Conservation (phyloP, 208 protist genomes). For the Leishmania aethiopica region DNA sequence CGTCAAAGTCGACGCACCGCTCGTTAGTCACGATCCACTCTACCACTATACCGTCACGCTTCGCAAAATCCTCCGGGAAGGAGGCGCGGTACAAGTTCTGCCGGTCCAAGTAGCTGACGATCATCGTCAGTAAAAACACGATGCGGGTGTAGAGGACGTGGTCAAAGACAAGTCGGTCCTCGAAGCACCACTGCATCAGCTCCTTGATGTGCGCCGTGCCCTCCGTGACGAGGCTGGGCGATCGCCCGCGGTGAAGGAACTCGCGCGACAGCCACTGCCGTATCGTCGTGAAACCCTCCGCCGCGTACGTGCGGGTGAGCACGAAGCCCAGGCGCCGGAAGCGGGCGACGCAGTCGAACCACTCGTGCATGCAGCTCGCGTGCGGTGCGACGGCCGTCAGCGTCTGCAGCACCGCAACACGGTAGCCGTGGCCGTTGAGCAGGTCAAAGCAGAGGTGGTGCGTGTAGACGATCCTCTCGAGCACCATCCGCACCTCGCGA, state of each 20-base stretch:
- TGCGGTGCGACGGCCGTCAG: constrained; percentile 64
- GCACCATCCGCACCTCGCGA: constrained; percentile 69
- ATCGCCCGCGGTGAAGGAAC: constrained; percentile 68
- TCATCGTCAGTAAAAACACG: constrained; percentile 87
- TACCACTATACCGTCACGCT: constrained; percentile 88
- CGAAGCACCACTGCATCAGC: constrained; percentile 76
- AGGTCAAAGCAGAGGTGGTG: constrained; percentile 78
- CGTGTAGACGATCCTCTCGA: constrained; percentile 74
- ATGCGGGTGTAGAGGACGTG: constrained; percentile 90
- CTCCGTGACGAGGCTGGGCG: constrained; percentile 70
- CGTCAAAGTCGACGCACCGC: constrained; percentile 83
- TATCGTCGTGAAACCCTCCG: constrained; percentile 80
- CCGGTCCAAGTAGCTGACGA: constrained; percentile 89
- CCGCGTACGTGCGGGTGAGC: constrained; percentile 81
- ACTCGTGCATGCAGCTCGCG: constrained; percentile 63
- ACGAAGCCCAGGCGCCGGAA: constrained; percentile 81
- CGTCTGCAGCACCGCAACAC: constrained; percentile 72
- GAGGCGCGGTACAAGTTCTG: constrained; percentile 87
- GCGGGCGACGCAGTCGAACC: constrained; percentile 74
- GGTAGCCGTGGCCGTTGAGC: constrained; percentile 86
- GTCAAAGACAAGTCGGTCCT: constrained; percentile 85
- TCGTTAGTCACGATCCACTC: constrained; percentile 82
- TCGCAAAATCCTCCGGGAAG: constrained; percentile 73
- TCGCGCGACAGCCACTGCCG: constrained; percentile 64
- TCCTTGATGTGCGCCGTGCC: constrained; percentile 70